Evolutionary conservation across 2,329 filamentous ascomycete genomes (phyloP).

Genomic region (Paecilomyces dactylethromorphus): DNA sequence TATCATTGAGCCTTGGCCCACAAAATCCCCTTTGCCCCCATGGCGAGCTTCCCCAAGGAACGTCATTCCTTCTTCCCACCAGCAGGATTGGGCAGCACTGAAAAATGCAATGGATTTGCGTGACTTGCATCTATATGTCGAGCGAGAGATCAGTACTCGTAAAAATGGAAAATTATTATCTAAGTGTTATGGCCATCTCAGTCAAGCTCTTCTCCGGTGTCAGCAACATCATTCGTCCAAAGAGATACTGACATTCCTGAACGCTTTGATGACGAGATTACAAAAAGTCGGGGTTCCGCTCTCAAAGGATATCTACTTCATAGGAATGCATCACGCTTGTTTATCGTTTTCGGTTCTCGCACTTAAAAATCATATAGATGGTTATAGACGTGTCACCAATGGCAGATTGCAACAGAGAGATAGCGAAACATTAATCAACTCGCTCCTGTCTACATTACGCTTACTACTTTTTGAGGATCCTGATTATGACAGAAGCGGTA

Average conservation of each 20-base stretch:
- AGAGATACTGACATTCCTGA: conserved; percentile 25
- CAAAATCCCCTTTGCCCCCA: conserved; percentile 11
- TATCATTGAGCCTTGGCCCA: conserved; percentile 17
- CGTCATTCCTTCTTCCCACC: not conserved
- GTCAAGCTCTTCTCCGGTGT: conserved; percentile 15
- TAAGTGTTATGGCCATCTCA: conserved; percentile 8
- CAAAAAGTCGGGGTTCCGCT: conserved; percentile 10
- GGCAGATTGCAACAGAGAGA: conserved; percentile 1
- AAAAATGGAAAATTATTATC: conserved; percentile 6
- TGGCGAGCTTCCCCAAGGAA: conserved; percentile 14
- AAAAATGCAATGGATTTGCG: conserved; percentile 5
- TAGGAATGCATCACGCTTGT: conserved; percentile 26
- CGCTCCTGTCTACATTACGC: conserved; percentile 15
- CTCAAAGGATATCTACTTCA: conserved; percentile 7
- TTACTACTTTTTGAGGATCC: conserved; percentile 14
- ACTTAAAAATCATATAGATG: conserved; percentile 19
- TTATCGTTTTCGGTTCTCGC: conserved; percentile 21
- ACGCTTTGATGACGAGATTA: conserved; percentile 22
- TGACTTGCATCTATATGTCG: conserved; percentile 17
- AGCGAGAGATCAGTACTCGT: conserved; percentile 14
- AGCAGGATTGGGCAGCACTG: conserved; percentile 1
- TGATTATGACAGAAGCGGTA: conserved; percentile 10
- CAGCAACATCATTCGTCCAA: conserved; percentile 16
- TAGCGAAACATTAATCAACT: conserved; percentile 15
- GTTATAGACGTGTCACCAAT: conserved; percentile 8